phyloP scores from a whole-genome alignment of 2,329 filamentous ascomycete genomes.

The Nigrograna mackinnonii region DNA sequence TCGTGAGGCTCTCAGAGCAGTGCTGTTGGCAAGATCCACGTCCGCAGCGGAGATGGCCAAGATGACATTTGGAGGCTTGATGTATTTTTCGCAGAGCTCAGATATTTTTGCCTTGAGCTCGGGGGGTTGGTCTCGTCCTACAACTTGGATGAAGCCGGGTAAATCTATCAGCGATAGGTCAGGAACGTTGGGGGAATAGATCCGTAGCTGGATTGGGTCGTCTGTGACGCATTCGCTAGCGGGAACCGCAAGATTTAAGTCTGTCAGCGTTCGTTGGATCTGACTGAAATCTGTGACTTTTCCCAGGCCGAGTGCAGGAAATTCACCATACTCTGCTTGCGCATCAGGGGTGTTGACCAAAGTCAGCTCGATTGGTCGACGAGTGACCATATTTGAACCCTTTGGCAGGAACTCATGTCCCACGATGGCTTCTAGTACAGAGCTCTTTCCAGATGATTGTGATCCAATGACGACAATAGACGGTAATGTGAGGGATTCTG shows the following conservation, averaged over 20 bases:
- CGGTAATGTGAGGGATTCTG: conserved; percentile 81
- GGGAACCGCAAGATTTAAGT: conserved; percentile 91
- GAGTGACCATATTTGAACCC: conserved; percentile 97
- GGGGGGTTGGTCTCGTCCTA: conserved; percentile 84
- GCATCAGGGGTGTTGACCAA: conserved; percentile 92
- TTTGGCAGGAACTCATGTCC: conserved; percentile 98
- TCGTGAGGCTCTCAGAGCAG: conserved; percentile 84
- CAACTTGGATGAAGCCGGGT: conserved; percentile 96
- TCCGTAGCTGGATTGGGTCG: conserved; percentile 93
- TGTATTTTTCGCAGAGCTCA: conserved; percentile 97
- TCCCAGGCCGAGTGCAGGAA: conserved; percentile 85
- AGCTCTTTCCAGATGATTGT: conserved; percentile 97
- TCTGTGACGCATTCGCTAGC: conserved; percentile 92
- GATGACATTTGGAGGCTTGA: conserved; percentile 93
- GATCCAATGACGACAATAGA: conserved; percentile 99
- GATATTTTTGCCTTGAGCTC: conserved; percentile 95
- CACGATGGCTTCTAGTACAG: conserved; percentile 93
- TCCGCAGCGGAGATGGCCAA: conserved; percentile 96
- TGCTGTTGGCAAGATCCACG: conserved; percentile 95
- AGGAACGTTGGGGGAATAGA: conserved; percentile 93
- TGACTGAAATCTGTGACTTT: conserved; percentile 90
- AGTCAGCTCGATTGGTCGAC: conserved; percentile 92
- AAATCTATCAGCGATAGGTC: conserved; percentile 95
- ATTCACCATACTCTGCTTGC: conserved; percentile 90
- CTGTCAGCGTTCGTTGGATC: conserved; percentile 91